A percentile compares a stretch with the other conserved stretches of the same genome.
phyloP scores from a whole-genome alignment of 805 yeast species.

The Torulaspora maleeae region DNA sequence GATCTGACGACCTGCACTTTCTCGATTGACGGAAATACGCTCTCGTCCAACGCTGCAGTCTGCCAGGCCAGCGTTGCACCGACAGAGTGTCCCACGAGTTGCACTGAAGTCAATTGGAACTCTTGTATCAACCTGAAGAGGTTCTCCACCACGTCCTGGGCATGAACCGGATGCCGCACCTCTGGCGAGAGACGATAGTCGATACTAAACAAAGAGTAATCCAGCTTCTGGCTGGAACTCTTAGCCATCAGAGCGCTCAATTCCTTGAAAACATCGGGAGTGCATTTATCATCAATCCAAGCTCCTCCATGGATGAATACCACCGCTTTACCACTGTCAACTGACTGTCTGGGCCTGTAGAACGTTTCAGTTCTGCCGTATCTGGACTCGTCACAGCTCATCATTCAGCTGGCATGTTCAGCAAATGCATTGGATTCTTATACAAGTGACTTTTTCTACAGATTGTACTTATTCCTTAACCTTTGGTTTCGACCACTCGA shows the following conservation, averaged over 20 bases:
- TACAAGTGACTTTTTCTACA: conserved; percentile 1
- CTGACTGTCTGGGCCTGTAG: conserved; percentile 3
- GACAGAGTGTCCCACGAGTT: conserved; percentile 69
- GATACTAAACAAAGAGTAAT: conserved; percentile 31
- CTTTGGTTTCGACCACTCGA: conserved; percentile 54
- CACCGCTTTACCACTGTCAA: conserved; percentile 26
- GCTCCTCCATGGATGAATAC: conserved; percentile 85
- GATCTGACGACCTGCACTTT: conserved; percentile 11
- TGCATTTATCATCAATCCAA: conserved; percentile 69
- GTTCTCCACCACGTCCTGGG: conserved; percentile 50
- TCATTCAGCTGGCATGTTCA: not conserved
- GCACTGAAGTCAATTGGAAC: conserved; percentile 28
- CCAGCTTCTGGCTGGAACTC: conserved; percentile 11
- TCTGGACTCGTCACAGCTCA: not conserved
- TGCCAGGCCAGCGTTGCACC: conserved; percentile 70
- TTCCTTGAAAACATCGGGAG: conserved; percentile 49
- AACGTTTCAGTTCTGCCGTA: conserved; percentile 16
- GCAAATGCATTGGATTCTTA: conserved; percentile 8
- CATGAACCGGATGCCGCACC: conserved; percentile 56
- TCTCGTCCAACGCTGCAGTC: conserved; percentile 27
- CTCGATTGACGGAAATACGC: conserved; percentile 1
- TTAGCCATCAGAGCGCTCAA: conserved; percentile 24
- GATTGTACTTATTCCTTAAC: conserved; percentile 7
- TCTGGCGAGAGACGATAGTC: conserved; percentile 69
- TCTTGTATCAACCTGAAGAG: conserved; percentile 29